phyloP scores from a whole-genome alignment of 345 rosid species.

The Eucalyptus shirleyi region DNA sequence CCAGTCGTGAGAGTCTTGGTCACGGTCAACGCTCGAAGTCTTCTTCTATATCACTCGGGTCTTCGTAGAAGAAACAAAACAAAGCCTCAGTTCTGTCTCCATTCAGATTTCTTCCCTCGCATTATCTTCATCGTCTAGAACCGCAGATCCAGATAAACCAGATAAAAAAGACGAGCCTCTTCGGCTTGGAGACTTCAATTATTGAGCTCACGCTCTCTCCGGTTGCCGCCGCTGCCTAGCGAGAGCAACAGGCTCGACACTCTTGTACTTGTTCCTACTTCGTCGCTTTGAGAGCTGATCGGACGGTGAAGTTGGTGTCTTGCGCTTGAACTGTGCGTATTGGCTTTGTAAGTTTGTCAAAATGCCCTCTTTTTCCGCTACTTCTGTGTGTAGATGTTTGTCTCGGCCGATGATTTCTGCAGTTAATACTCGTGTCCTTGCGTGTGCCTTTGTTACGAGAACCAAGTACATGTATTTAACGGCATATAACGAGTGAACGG shows the following conservation, averaged over 20 bases:
- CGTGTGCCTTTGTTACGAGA: neutral
- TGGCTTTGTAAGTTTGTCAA: neutral
- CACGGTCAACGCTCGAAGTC: no score
- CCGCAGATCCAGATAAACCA: neutral
- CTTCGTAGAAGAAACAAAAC: no score
- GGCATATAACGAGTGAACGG: neutral
- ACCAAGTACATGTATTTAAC: neutral
- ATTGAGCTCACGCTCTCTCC: neutral
- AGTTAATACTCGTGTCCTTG: neutral
- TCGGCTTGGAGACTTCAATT: neutral
- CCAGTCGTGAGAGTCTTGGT: no score
- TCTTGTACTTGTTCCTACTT: no score
- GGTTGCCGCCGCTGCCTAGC: neutral
- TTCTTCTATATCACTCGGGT: no score
- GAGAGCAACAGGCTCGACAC: neutral
- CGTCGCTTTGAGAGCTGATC: neutral
- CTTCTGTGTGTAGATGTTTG: neutral
- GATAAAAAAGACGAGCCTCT: neutral
- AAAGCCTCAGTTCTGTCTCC: no score
- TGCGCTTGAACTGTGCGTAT: neutral
- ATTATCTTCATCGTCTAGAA: neutral
- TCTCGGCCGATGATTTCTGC: neutral
- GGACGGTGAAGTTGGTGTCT: neutral
- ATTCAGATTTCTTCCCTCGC: neutral
- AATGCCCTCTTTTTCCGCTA: neutral